Evolutionary conservation across 2,329 filamentous ascomycete genomes (phyloP).

Genomic region (Graphilbum ipis-grandicollis): DNA sequence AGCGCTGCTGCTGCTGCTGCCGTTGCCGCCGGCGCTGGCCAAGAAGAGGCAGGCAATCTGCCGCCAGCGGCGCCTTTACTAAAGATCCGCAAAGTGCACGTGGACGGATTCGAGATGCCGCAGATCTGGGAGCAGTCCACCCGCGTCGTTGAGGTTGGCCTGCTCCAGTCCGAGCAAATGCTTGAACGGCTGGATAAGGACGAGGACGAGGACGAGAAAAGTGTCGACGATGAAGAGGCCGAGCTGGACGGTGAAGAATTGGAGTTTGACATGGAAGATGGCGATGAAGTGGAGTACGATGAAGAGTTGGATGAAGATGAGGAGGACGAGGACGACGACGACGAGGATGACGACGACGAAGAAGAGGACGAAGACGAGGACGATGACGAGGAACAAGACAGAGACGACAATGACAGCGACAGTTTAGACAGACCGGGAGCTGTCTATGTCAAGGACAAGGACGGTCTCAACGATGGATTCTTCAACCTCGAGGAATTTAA

Average conservation of each 20-base stretch:
- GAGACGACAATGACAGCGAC: conserved; percentile 28
- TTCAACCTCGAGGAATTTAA: conserved; percentile 98
- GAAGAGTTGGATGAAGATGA: conserved; percentile 16
- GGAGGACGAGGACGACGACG: conserved; percentile 11
- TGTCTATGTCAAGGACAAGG: conserved; percentile 51
- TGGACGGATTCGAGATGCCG: conserved; percentile 70
- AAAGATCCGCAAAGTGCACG: conserved; percentile 67
- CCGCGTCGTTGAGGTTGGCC: conserved; percentile 49
- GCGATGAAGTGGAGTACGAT: too few species aligned
- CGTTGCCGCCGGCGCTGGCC: too few species aligned
- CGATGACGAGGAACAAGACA: conserved; percentile 16
- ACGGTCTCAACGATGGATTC: conserved; percentile 91
- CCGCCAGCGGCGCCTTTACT: conserved; percentile 29
- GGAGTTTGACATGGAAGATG: too few species aligned
- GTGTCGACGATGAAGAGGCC: conserved; percentile 19
- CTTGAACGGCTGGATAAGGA: conserved; percentile 31
- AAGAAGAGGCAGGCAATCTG: conserved; percentile 14
- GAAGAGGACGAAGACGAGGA: conserved; percentile 18
- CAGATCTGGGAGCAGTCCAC: conserved; percentile 93
- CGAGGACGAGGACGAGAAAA: conserved; percentile 15
- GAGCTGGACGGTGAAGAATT: conserved; percentile 16
- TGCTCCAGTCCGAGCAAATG: conserved; percentile 28
- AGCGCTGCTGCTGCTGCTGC: too few species aligned
- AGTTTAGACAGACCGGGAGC: conserved; percentile 30
- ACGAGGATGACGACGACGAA: conserved; percentile 17